Evolutionary conservation across 2,329 filamentous ascomycete genomes (phyloP).

Genomic region (Colletotrichum spaethianum): DNA sequence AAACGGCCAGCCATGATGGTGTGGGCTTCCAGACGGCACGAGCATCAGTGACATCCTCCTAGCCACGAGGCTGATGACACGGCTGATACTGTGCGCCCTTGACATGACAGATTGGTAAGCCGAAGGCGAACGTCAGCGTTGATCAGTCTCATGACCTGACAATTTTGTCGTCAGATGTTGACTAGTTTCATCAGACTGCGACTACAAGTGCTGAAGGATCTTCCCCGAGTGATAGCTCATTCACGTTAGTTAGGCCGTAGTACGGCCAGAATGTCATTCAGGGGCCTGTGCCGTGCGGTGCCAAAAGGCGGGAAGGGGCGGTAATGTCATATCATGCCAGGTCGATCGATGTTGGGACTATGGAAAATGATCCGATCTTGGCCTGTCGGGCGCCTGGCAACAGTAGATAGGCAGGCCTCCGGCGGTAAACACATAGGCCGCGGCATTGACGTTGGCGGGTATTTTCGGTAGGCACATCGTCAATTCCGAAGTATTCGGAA

Average conservation of each 20-base stretch:
- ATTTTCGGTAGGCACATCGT: conserved; percentile 32
- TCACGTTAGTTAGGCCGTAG: not conserved
- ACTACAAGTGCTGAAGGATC: conserved; percentile 1
- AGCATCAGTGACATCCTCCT: conserved; percentile 13
- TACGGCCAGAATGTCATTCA: conserved; percentile 7
- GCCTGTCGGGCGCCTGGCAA: conserved; percentile 14
- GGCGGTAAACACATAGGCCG: conserved; percentile 26
- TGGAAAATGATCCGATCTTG: conserved; percentile 30
- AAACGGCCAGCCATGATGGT: conserved; percentile 14
- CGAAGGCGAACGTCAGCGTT: not conserved
- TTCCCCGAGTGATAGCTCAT: conserved; percentile 8
- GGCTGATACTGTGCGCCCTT: conserved; percentile 10
- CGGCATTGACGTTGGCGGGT: conserved; percentile 33
- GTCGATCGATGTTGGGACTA: conserved; percentile 23
- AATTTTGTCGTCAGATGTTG: conserved; percentile 10
- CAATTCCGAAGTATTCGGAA: conserved; percentile 28
- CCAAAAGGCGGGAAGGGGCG: conserved; percentile 16
- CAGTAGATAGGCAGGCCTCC: not conserved
- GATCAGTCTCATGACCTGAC: conserved; percentile 25
- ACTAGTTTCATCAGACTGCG: not conserved
- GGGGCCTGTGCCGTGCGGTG: conserved; percentile 18
- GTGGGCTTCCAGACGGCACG: conserved; percentile 3
- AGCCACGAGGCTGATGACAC: conserved; percentile 18
- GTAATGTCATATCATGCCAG: conserved; percentile 35
- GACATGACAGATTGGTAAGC: conserved; percentile 9